phyloP scores from a whole-genome alignment of 441 rosid species.

The Croton setiger region DNA sequence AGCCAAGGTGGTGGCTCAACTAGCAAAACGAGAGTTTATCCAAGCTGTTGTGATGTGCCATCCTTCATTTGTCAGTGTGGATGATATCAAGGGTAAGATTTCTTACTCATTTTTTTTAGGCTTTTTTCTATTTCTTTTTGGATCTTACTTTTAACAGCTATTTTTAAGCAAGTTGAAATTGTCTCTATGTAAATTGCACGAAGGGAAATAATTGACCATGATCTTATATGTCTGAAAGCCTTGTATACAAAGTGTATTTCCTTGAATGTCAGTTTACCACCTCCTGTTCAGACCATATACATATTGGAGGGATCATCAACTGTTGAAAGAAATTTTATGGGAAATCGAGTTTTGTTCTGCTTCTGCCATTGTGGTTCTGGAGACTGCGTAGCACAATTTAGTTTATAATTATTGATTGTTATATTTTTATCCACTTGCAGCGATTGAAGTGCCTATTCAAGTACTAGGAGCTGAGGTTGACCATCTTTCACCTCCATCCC shows the following conservation, averaged over 20 bases:
- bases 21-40: slow-evolving; percentile 52
- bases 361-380: neutral
- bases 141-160: neutral
- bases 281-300: neutral
- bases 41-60: slow-evolving; percentile 70
- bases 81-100: slow-evolving; percentile 64
- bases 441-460: slow-evolving; percentile 52
- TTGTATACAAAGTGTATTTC: no score
- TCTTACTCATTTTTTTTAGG: neutral
- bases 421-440: slow-evolving; percentile 32
- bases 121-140: neutral
- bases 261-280: no score
- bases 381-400: neutral
- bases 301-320: neutral
- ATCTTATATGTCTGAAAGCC: neutral
- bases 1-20: slow-evolving; percentile 74
- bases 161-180: neutral
- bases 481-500: slow-evolving; percentile 52
- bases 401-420: neutral
- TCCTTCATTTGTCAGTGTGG: slow-evolving; percentile 65
- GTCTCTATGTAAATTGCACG: no score
- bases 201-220: no score
- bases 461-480: slow-evolving; percentile 75
- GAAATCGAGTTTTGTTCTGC: no score
- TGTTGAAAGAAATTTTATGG: neutral